Percentiles rank a stretch among this genome's conserved stretches.
These are phyloP conservation scores for Ziziphus jujuba DNA, from an alignment of 306 rosid genomes.

Conservation along the genomic window DNA sequence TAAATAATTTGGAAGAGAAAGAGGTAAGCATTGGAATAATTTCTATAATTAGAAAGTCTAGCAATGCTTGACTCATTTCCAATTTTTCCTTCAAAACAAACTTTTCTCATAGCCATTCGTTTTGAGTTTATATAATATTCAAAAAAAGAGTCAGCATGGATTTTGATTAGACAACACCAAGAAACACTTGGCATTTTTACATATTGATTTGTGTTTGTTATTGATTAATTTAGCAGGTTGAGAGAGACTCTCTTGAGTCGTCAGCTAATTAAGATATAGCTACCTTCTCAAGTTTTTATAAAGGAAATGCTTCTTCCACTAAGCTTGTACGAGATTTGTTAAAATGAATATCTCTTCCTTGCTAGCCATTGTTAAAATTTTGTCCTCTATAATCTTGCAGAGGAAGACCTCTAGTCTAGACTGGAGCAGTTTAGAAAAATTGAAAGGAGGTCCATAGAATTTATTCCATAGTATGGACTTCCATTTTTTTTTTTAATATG, in stretches of 20 bases:
- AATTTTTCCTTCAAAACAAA: conserved; percentile 11
- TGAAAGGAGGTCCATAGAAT: no score
- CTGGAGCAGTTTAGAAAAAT: no score
- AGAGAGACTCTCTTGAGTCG: conserved; percentile 4
- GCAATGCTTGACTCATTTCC: conserved; percentile 22
- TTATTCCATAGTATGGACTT: no score
- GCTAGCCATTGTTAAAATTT: no score
- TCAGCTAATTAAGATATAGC: conserved; percentile 19
- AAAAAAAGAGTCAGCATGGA: conserved; percentile 27
- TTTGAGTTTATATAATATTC: conserved; percentile 2
- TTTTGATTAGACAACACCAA: conserved; percentile 83
- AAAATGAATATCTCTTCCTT: neutral
- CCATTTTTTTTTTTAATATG: no score
- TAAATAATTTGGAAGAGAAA: conserved; percentile 22
- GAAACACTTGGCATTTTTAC: conserved; percentile 7
- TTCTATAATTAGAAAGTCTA: conserved; percentile 47
- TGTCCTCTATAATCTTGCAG: no score
- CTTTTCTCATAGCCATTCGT: conserved; percentile 36
- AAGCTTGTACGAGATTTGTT: conserved; percentile 15
- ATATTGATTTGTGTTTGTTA: conserved; percentile 4
- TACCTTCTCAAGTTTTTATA: conserved; percentile 24
- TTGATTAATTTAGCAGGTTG: neutral
- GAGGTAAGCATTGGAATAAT: conserved; percentile 37
- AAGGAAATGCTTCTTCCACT: conserved; percentile 66
- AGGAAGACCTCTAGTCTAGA: no score